Base-by-base conservation (phyloP, 768 basidiomycete species). In the Jaapia argillacea region DNA sequence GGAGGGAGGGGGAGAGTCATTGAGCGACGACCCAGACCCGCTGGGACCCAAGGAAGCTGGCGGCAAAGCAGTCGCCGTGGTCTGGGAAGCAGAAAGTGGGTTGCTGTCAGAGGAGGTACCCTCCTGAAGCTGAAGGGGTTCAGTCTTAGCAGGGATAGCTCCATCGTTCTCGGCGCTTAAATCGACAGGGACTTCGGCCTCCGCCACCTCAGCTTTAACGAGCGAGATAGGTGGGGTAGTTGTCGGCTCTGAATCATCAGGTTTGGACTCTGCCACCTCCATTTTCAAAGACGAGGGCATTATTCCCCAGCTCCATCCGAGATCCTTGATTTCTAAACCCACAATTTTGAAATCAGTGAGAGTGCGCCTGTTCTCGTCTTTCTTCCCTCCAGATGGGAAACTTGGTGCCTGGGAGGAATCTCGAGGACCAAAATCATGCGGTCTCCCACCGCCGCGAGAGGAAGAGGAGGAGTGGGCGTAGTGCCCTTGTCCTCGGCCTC, bases 311-410 rank as follows among this genome's bases (percentile, higher is more conserved):
- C 69, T 74, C 94, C 94, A 97, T 51, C 66, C 68, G 46, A 96
- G 67, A 51, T 84, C 81, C 53, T 71, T 77, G 51, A 96, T 84
- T 58, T 87, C 80, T 52, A 97, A 71, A 22, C 86, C 92, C 56
- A 93, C 71, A 59, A 99, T 91, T 67, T 94, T 89, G 77, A 99
- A 99, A 67, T 98, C 94, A 27, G 92, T 97, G 53, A 99, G 79
- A 24, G 93, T 96, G 54, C 89, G 79, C 56, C 83, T 77, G 58
- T 85, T 84, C 62, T 90, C 87, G 58, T 88, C 85, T 63, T 83
- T 85, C 74, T 87, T 87, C 72, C 81, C 79, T 56, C 64, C 45
- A 3, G 58, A 48, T 41, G 45, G 53, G 16, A 24, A 47, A 51
- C n/a, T 41, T 45, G 44, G 41, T 10, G 48, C 52, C 28, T 51